phyloP scores from a whole-genome alignment of 139 green algal genomes.

The Chlamydomonas sp. region DNA sequence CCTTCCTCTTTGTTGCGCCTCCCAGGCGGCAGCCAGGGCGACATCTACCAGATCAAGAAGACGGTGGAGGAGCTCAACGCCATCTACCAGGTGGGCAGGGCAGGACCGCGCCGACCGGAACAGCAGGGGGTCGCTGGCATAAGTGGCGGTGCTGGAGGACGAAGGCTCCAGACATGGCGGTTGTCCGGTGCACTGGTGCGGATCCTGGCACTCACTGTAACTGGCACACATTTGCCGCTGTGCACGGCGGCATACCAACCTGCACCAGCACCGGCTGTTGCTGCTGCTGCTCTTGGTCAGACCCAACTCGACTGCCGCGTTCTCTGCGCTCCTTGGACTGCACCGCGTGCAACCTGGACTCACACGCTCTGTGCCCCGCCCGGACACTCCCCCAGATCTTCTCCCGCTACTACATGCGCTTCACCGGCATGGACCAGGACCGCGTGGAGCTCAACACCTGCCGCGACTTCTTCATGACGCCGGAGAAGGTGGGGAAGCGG shows the following conservation, averaged over 20 bases:
- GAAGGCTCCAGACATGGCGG: not conserved
- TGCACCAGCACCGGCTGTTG: too few species aligned
- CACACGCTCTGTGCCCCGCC: not conserved
- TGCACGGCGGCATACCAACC: too few species aligned
- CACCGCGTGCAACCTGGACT: not conserved
- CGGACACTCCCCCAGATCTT: slow-evolving; percentile 56
- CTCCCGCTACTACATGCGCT: slow-evolving; percentile 80
- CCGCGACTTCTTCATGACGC: slow-evolving; percentile 88
- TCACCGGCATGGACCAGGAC: slow-evolving; percentile 79
- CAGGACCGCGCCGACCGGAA: too few species aligned
- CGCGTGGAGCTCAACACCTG: slow-evolving; percentile 82
- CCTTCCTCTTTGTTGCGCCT: not conserved
- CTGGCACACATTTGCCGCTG: too few species aligned
- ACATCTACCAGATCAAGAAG: slow-evolving; percentile 70
- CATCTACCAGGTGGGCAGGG: slow-evolving; percentile 61
- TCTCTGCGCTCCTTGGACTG: not conserved
- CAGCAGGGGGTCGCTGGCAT: not conserved
- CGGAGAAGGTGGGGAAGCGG: slow-evolving; percentile 61
- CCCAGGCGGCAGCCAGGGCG: slow-evolving; percentile 64
- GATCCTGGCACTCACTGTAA: too few species aligned
- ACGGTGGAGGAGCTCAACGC: slow-evolving; percentile 74
- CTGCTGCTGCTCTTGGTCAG: too few species aligned
- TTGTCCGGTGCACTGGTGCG: not conserved
- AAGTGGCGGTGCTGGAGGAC: not conserved
- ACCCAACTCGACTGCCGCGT: not conserved